A percentile compares a stretch with the other conserved stretches of the same genome.
These are phyloP conservation scores for Ophiocordyceps unilateralis DNA, from an alignment of 2,329 filamentous ascomycete species.

Conservation along the genomic window DNA sequence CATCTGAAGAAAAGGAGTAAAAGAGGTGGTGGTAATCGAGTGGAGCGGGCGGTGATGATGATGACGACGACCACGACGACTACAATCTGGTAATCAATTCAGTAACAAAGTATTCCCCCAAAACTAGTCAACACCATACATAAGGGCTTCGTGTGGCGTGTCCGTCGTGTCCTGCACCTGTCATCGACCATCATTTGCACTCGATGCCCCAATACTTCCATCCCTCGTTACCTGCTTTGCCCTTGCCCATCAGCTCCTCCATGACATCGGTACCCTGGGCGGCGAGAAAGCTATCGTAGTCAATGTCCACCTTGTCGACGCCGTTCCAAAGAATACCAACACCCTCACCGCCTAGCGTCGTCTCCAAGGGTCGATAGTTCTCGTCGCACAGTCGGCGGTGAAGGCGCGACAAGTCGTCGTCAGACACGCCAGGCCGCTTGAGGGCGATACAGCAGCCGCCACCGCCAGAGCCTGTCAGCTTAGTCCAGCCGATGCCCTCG, in stretches of 20 bases:
- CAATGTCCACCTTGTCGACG: constrained; percentile 76
- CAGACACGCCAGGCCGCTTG: constrained; percentile 47
- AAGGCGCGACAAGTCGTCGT: constrained; percentile 41
- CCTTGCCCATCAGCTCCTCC: constrained; percentile 65
- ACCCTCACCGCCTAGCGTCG: constrained; percentile 80
- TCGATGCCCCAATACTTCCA: constrained; percentile 77
- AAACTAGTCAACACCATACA: too few relatives aligned
- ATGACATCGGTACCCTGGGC: constrained; percentile 74
- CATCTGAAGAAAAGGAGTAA: neutral
- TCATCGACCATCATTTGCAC: too few relatives aligned
- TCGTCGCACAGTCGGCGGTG: constrained; percentile 48
- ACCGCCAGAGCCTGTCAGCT: constrained; percentile 87
- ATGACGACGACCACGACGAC: too few relatives aligned
- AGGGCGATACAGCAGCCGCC: constrained; percentile 92
- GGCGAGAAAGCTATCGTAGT: constrained; percentile 66
- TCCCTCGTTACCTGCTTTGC: constrained; percentile 51
- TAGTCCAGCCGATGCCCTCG: constrained; percentile 86
- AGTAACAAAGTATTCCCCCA: too few relatives aligned
- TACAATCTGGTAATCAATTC: too few relatives aligned
- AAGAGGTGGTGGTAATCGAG: too few relatives aligned
- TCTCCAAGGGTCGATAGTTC: constrained; percentile 72
- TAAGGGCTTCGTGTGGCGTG: too few relatives aligned
- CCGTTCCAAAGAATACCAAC: constrained; percentile 87
- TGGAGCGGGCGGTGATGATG: too few relatives aligned
- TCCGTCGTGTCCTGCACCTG: too few relatives aligned